phyloP scores from a whole-genome alignment of 805 yeast genomes.

The Helenozyma baotianmanensis region DNA sequence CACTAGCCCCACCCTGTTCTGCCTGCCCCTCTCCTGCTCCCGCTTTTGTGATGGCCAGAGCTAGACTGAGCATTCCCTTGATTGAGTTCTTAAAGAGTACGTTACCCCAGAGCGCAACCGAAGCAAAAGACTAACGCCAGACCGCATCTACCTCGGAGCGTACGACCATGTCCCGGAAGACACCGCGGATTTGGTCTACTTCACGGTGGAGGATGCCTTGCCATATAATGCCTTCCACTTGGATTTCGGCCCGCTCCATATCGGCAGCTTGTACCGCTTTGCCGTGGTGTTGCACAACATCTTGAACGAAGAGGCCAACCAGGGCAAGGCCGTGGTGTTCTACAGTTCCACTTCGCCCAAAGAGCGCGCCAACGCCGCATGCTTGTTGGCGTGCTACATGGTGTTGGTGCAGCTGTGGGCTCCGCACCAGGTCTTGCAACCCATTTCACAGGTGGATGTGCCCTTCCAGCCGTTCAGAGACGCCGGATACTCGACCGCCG shows the following conservation, averaged over 20 bases:
- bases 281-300: conserved; percentile 93
- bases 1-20: too few species aligned
- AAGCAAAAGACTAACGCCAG: conserved; percentile 27
- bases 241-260: conserved; percentile 94
- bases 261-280: conserved; percentile 89
- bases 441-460: conserved; percentile 85
- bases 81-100: conserved; percentile 42
- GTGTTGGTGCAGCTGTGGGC: conserved; percentile 94
- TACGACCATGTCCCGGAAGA: conserved; percentile 76
- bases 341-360: conserved; percentile 80
- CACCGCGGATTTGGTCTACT: conserved; percentile 70
- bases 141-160: conserved; percentile 84
- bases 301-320: conserved; percentile 77
- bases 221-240: conserved; percentile 94
- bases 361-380: conserved; percentile 89
- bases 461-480: conserved; percentile 95
- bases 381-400: conserved; percentile 92
- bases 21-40: not conserved
- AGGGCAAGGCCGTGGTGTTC: conserved; percentile 84
- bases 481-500: conserved; percentile 96
- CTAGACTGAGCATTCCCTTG: conserved; percentile 25
- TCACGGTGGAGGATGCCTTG: conserved; percentile 87
- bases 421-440: conserved; percentile 95
- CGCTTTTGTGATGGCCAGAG: conserved; percentile 3
- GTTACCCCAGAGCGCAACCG: conserved; percentile 14